Conservation (phyloP, 2,329 filamentous ascomycete species). For the Colletotrichum caudatum region DNA sequence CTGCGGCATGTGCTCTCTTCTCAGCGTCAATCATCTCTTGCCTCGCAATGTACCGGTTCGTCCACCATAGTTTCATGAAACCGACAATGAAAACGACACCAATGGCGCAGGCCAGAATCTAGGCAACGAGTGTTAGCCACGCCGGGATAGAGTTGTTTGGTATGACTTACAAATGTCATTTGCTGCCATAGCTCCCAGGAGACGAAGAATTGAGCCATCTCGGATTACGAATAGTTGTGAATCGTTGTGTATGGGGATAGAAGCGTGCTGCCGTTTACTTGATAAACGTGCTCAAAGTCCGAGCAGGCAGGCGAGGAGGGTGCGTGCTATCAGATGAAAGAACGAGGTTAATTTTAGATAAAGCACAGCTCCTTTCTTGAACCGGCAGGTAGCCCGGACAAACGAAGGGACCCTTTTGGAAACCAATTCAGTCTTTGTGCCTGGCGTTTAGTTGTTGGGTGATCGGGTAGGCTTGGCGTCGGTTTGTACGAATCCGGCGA, state of each 20-base stretch:
- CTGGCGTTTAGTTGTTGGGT: conserved; percentile 20
- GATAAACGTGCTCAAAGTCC: conserved; percentile 1
- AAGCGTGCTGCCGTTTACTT: background rate
- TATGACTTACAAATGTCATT: conserved; percentile 82
- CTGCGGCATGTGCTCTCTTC: conserved; percentile 65
- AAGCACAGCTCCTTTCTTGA: conserved; percentile 31
- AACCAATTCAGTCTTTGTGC: background rate
- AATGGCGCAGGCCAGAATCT: conserved; percentile 82
- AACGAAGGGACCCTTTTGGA: background rate
- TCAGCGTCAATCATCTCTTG: conserved; percentile 75
- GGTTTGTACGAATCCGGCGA: conserved; percentile 33
- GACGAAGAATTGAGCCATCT: conserved; percentile 67
- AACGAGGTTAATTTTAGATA: conserved; percentile 2
- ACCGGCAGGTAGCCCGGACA: background rate
- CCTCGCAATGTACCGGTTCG: conserved; percentile 65
- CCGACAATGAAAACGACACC: conserved; percentile 76
- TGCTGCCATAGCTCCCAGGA: conserved; percentile 88
- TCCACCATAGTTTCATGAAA: conserved; percentile 74
- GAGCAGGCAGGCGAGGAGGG: background rate
- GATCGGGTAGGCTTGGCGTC: conserved; percentile 7
- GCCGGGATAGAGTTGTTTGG: conserved; percentile 16
- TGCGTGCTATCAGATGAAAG: conserved; percentile 12
- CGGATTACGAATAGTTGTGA: background rate
- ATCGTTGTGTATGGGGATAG: background rate
- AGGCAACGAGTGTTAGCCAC: background rate